Percentiles rank a stretch among this genome's conserved stretches.
phyloP scores from a whole-genome alignment of 164 flowering plant species.

The Echeveria elegans region DNA sequence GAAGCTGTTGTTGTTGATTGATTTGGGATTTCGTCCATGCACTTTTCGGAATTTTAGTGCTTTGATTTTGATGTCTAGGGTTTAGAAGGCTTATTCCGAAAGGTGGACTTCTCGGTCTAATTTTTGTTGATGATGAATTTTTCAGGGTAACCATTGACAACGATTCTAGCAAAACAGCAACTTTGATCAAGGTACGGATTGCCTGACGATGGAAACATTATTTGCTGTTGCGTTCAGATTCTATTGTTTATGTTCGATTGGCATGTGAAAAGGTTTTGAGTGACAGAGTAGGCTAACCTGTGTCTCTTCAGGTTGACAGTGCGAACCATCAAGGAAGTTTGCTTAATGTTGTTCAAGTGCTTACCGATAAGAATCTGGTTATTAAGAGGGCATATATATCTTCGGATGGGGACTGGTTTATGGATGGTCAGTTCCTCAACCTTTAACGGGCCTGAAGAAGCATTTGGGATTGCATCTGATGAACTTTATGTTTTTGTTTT shows the following conservation, averaged over 20 bases:
- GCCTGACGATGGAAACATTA: background rate
- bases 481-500: background rate
- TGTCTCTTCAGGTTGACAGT: conserved; percentile 64
- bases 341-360: conserved; percentile 74
- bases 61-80: too few species aligned
- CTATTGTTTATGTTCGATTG: background rate
- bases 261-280: background rate
- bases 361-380: conserved; percentile 67
- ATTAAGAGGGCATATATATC: conserved; percentile 84
- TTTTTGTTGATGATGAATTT: background rate
- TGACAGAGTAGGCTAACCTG: background rate
- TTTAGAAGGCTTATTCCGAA: background rate
- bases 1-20: conserved; percentile 4
- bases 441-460: background rate
- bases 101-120: background rate
- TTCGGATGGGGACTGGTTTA: conserved; percentile 92
- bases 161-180: conserved; percentile 47
- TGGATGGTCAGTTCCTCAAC: conserved; percentile 66
- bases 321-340: conserved; percentile 67
- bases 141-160: conserved; percentile 84
- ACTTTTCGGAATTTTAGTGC: too few species aligned
- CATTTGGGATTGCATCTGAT: background rate
- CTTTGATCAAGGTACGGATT: conserved; percentile 60
- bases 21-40: background rate
- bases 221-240: background rate